Evolutionary conservation across 495 filamentous ascomycete genomes (phyloP), one percentile per base, ranked within the genome.

Genomic region (Podospora comata): DNA sequence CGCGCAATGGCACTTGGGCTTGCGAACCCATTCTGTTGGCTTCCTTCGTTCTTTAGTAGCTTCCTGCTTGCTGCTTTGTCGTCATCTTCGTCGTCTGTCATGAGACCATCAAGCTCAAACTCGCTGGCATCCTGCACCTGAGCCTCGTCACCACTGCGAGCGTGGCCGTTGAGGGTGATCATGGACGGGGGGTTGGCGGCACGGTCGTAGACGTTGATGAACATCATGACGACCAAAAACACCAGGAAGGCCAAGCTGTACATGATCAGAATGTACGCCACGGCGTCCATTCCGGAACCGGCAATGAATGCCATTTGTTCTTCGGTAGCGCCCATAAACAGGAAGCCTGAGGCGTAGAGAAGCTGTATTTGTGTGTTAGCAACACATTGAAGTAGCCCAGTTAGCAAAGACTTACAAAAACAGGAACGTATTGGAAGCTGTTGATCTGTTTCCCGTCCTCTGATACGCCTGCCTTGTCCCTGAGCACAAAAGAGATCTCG

Each of bases 291-390:
- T 64, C 89, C 85, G 3, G 89, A 89, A 59, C 85, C 81, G 59
- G 85, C 80, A 15, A 98, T 80, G 1, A 97, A 79, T 48, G 83
- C 73, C 90, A 98, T 94, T 76, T 99, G 94, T 76, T 98, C 94
- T 77, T 99, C 95, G 2, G 92, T 97, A 27, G 96, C 95, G 62
- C 91, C 90, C 93, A 97, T 96, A 83, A 99, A 98, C 65, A 97
- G 85, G 79, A 99, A 96, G 32, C 95, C 95, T 4, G 95, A 93
- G 55, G 95, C 93, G 73, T 90, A 97, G 20, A 98, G 87, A 23
- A 98, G 86, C 92, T 96, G 65, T n/a, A 32, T 7, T 2, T 27
- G 70, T 54, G 30, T 68, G 73, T 66, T 15, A 44, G 11, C 0
- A 3, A 15, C 59, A 26, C 15, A 9, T 11, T 7, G 7, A 28